Evolutionary conservation across 805 yeast species (phyloP), one percentile per base, ranked within the genome.

Genomic region (Metschnikowia amazonensis): DNA sequence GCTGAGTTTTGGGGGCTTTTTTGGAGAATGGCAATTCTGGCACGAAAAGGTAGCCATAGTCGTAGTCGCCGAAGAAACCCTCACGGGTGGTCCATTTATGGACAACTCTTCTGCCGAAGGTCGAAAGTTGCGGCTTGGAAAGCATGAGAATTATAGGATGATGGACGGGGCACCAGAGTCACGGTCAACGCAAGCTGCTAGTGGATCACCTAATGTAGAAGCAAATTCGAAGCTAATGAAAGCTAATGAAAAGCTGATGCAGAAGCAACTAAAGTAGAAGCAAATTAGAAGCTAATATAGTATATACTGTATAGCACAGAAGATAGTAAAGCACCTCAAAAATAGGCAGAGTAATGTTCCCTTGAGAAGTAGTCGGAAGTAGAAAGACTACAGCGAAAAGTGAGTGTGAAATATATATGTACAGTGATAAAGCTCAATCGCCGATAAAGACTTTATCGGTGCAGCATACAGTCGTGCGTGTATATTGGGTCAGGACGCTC

Each of bases 61-160:
- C 89, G 59, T 88, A 87, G 59, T 86, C 92, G 30, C 97, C 97
- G n/a, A 89, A 56, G 32, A 87, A 58, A 5, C 97, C 96, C 16
- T 87, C 89, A 47, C 72, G 77, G 29, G 96, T 86, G 50, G 92
- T 80, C 68, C 80, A 67, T 59, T 80, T 80, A 49, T 60, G 67
- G 36, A 60, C 40, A 11, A 60, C 40, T 28, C 70, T 56, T 23
- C 42, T 52, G 34, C 52, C 47, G 39, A 42, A 50, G 3, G 47
- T 13, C 5, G 47, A 27, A 11, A 48, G 45, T 5, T 44, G 33
- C 14, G 46, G 36, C 11, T 34, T 34, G 39, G 42, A 33, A 29
- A 44, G 17, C 50, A 44, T 44, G 10, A 5, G 28, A 9, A 23
- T 21, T 4, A n/a, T n/a, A n/a, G n/a, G n/a, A n/a, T n/a, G n/a